Evolutionary conservation across 768 basidiomycete species (phyloP).

Genomic region (Mycena vitilis): DNA sequence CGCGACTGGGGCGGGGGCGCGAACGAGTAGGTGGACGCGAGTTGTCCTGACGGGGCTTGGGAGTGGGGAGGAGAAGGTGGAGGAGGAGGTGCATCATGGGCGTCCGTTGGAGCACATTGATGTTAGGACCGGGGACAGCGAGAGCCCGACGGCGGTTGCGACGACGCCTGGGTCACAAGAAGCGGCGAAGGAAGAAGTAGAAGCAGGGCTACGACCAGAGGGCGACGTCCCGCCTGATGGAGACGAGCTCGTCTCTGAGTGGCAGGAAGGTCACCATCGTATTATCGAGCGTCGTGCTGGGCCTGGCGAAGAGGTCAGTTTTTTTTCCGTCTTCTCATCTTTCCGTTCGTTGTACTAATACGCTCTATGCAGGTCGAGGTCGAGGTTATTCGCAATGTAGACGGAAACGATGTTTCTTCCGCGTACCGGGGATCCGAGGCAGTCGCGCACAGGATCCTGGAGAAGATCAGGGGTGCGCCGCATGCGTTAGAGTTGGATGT

Average conservation of each 20-base stretch:
- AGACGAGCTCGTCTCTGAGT: conserved; percentile 59
- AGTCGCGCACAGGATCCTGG: conserved; percentile 43
- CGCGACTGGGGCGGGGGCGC: conserved; percentile 52
- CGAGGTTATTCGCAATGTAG: conserved; percentile 62
- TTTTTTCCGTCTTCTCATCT: neutral
- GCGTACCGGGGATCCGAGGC: conserved; percentile 39
- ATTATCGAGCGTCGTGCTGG: conserved; percentile 71
- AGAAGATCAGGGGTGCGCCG: conserved; percentile 32
- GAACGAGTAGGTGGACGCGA: conserved; percentile 68
- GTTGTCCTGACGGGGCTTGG: conserved; percentile 41
- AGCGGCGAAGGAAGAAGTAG: conserved; percentile 33
- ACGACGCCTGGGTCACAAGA: conserved; percentile 31
- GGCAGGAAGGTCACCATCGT: conserved; percentile 77
- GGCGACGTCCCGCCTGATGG: conserved; percentile 61
- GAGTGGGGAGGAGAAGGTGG: conserved; percentile 17
- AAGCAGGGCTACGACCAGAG: conserved; percentile 34
- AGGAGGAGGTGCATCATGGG: conserved; percentile 27
- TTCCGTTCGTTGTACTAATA: neutral
- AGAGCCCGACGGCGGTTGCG: conserved; percentile 32
- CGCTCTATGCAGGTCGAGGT: conserved; percentile 64
- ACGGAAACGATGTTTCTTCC: conserved; percentile 32
- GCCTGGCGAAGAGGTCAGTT: conserved; percentile 67
- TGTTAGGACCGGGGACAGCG: conserved; percentile 19
- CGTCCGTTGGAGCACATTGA: conserved; percentile 32
- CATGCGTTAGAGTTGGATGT: conserved; percentile 33